These are phyloP conservation scores for Skeletonema marinoi DNA, from an alignment of 108 stramenopile species.

Conservation along the genomic window DNA sequence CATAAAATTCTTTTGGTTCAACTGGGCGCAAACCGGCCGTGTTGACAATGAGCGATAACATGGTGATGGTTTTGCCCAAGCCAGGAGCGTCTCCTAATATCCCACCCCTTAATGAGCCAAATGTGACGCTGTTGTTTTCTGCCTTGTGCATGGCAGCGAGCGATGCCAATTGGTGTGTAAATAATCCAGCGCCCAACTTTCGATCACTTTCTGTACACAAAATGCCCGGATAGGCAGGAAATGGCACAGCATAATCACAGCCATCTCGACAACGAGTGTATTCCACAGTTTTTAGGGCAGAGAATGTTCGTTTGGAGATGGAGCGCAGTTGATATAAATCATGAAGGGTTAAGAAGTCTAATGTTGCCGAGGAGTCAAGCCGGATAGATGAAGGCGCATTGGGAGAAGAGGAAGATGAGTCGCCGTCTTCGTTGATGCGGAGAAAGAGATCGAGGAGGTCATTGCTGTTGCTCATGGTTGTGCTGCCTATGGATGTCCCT, in stretches of 20 bases:
- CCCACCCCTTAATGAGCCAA: constrained; percentile 70
- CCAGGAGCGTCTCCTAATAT: constrained; percentile 87
- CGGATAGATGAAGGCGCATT: too few species aligned
- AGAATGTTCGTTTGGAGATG: constrained; percentile 32
- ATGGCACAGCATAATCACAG: constrained; percentile 53
- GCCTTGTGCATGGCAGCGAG: constrained; percentile 56
- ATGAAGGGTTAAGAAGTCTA: constrained; percentile 41
- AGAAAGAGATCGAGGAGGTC: constrained; percentile 28
- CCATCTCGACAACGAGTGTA: constrained; percentile 52
- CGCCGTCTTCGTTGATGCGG: constrained; percentile 12
- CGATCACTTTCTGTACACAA: constrained; percentile 28
- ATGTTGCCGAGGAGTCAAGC: constrained; percentile 22
- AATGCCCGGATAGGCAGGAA: constrained; percentile 56
- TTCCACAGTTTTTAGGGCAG: constrained; percentile 41
- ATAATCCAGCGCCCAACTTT: constrained; percentile 44
- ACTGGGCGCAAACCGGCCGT: constrained; percentile 46
- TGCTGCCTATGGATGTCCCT: too few species aligned
- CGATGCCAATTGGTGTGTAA: constrained; percentile 58
- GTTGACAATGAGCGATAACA: constrained; percentile 58
- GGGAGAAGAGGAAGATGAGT: constrained; percentile 11
- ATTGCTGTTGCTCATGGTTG: neutral
- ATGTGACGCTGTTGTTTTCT: constrained; percentile 38
- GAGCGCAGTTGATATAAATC: constrained; percentile 40
- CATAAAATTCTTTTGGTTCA: constrained; percentile 56
- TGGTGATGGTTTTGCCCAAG: constrained; percentile 84